Percentiles rank a stretch among this genome's conserved stretches.
Evolutionary conservation across 2,329 filamentous ascomycete genomes (phyloP).

Genomic region (Kalmusia sp.): DNA sequence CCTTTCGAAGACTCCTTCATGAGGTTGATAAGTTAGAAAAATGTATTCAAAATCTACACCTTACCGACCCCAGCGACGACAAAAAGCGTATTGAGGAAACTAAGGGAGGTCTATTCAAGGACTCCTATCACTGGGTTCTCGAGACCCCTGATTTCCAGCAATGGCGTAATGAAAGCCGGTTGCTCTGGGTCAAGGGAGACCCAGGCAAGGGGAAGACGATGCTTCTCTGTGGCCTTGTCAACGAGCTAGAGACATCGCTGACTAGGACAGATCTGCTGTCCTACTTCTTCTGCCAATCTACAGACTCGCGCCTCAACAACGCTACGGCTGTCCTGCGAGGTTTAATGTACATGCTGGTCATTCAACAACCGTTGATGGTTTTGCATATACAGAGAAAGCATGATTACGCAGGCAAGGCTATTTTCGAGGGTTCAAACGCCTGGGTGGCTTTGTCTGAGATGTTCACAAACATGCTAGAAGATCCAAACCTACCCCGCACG

Average conservation of each 20-base stretch:
- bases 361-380: neutral
- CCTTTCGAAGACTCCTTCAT: neutral
- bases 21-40: neutral
- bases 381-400: neutral
- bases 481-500: neutral
- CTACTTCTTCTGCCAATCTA: constrained; percentile 2
- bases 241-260: neutral
- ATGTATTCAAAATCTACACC: neutral
- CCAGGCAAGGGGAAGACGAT: constrained; percentile 1
- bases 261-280: neutral
- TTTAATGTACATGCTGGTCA: neutral
- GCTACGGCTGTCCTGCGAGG: no score
- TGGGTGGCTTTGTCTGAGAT: neutral
- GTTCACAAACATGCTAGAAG: neutral
- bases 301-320: no score
- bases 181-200: neutral
- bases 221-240: neutral
- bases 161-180: neutral
- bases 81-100: neutral
- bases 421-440: neutral
- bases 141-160: neutral
- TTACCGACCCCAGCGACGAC: neutral
- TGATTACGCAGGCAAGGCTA: neutral
- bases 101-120: neutral
- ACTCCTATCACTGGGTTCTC: neutral